Percentiles rank a stretch among this genome's conserved stretches.
These are phyloP conservation scores for Ruellia speciosa DNA, from an alignment of 305 asterid genomes.

Conservation along the genomic window DNA sequence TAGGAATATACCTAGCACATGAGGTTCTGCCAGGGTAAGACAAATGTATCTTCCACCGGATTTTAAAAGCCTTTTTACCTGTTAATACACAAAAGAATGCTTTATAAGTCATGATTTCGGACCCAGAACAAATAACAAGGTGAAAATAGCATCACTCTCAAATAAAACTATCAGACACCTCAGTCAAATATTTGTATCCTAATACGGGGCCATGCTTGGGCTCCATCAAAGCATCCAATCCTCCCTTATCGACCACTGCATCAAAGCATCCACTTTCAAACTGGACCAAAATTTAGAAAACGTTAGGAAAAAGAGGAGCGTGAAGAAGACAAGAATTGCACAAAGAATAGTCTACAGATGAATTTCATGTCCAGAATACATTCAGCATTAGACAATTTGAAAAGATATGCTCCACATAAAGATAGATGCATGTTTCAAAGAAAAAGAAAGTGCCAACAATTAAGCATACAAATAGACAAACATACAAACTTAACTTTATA, in stretches of 20 bases:
- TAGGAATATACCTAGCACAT: conserved; percentile 62
- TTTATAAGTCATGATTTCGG: conserved; percentile 21
- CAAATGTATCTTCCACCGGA: conserved; percentile 74
- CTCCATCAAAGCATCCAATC: conserved; percentile 98
- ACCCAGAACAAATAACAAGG: conserved; percentile 16
- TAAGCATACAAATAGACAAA: not conserved
- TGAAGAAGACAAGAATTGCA: conserved; percentile 8
- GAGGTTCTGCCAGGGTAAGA: conserved; percentile 86
- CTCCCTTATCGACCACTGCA: conserved; percentile 84
- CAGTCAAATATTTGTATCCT: conserved; percentile 67
- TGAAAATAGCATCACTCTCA: conserved; percentile 15
- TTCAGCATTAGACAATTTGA: conserved; percentile 1
- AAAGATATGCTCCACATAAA: conserved; percentile 8
- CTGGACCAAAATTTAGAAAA: conserved; percentile 33
- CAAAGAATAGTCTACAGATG: not conserved
- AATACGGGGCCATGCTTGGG: conserved; percentile 71
- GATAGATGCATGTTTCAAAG: not conserved
- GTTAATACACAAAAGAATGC: conserved; percentile 22
- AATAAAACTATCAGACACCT: conserved; percentile 43
- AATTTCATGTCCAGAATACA: not conserved
- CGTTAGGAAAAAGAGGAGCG: conserved; percentile 5
- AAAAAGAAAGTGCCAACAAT: not conserved
- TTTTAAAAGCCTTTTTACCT: conserved; percentile 82
- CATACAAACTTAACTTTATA: not conserved
- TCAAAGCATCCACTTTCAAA: conserved; percentile 53